These are phyloP conservation scores for Dothideomycetes sp. DNA, from an alignment of 2,329 filamentous ascomycete genomes.

Conservation along the genomic window DNA sequence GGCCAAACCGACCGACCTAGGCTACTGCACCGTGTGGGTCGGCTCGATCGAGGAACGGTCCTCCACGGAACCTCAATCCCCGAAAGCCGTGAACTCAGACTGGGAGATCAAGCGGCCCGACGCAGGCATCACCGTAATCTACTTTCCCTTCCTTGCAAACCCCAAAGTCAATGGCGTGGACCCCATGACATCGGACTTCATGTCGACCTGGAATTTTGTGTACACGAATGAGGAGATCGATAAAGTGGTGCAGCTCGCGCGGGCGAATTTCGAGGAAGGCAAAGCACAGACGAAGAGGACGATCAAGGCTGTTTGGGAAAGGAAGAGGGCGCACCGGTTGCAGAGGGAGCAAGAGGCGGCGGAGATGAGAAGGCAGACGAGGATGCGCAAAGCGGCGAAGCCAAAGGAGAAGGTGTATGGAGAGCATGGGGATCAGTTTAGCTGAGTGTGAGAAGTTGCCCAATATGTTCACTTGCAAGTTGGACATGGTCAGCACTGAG, in stretches of 20 bases:
- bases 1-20: conserved; percentile 43
- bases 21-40: conserved; percentile 93
- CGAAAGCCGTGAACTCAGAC: conserved; percentile 47
- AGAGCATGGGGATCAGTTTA: conserved; percentile 52
- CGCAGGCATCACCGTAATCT: conserved; percentile 80
- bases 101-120: conserved; percentile 60
- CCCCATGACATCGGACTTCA: conserved; percentile 70
- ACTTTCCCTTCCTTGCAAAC: conserved; percentile 83
- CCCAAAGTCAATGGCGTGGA: conserved; percentile 70
- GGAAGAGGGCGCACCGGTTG: conserved; percentile 64
- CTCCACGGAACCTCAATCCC: conserved; percentile 40
- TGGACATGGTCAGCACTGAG: no score
- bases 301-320: conserved; percentile 80
- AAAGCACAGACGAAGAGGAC: conserved; percentile 66
- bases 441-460: no score
- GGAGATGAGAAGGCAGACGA: conserved; percentile 25
- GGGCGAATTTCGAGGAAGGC: conserved; percentile 79
- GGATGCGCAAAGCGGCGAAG: conserved; percentile 35
- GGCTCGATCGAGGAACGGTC: conserved; percentile 67
- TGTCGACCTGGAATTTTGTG: conserved; percentile 97
- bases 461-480: no score
- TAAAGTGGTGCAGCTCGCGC: conserved; percentile 66
- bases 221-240: conserved; percentile 89
- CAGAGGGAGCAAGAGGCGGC: conserved; percentile 34
- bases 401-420: conserved; percentile 49